Conservation (phyloP, 1,139 yeast species). For the Wickerhamiella infanticola region DNA sequence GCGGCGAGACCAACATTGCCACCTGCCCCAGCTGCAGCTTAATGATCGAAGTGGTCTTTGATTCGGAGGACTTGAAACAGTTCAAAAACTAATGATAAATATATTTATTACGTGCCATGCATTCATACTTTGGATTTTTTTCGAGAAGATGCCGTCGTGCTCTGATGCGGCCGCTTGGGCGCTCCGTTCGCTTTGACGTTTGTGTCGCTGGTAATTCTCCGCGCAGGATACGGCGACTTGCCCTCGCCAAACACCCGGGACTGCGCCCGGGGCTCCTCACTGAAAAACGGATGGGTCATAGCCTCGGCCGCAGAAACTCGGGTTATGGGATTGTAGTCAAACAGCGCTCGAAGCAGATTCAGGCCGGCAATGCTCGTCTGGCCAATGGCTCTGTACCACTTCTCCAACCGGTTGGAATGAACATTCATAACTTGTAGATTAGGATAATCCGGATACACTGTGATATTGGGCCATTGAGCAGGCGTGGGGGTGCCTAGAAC, state of each 20-base stretch:
- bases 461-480: slow-evolving; percentile 61
- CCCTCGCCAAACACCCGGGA: slow-evolving; percentile 30
- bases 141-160: neutral
- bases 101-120: neutral
- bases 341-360: slow-evolving; percentile 42
- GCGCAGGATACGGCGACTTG: slow-evolving; percentile 24
- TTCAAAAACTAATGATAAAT: slow-evolving; percentile 6
- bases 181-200: slow-evolving; percentile 14
- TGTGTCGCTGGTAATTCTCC: slow-evolving; percentile 28
- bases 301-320: slow-evolving; percentile 67
- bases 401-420: slow-evolving; percentile 52
- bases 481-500: slow-evolving; percentile 74
- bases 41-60: slow-evolving; percentile 85
- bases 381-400: slow-evolving; percentile 78
- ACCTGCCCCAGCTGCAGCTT: slow-evolving; percentile 93
- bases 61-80: slow-evolving; percentile 23
- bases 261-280: slow-evolving; percentile 44
- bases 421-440: slow-evolving; percentile 48
- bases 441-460: slow-evolving; percentile 70
- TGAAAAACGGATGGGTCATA: slow-evolving; percentile 59
- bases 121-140: neutral
- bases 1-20: slow-evolving; percentile 69
- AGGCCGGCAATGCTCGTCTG: slow-evolving; percentile 29
- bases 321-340: slow-evolving; percentile 72
- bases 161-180: neutral